These are phyloP conservation scores for Carex parvula DNA, from an alignment of 176 grass and related monocot species.

Conservation along the genomic window DNA sequence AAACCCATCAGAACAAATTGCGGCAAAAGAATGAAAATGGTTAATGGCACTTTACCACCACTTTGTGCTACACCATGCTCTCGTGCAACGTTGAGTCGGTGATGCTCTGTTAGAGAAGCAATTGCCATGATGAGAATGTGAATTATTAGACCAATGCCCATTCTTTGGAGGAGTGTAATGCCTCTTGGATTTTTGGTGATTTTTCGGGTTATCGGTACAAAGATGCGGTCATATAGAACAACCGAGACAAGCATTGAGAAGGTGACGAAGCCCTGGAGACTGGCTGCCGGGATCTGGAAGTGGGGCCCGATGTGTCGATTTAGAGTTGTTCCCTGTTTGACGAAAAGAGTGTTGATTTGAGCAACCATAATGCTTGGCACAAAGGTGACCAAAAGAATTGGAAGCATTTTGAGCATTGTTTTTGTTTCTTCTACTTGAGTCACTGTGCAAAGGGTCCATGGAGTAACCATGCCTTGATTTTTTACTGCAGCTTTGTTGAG, in stretches of 20 bases:
- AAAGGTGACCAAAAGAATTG: conserved; percentile 61
- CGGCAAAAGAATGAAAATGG: conserved; percentile 72
- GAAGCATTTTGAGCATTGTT: conserved; percentile 80
- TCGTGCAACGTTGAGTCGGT: conserved; percentile 42
- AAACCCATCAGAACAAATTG: conserved; percentile 88
- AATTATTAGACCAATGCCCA: conserved; percentile 64
- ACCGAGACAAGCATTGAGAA: conserved; percentile 71
- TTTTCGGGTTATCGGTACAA: conserved; percentile 58
- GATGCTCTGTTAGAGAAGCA: conserved; percentile 59
- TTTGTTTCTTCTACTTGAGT: conserved; percentile 95
- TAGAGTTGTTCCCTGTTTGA: conserved; percentile 88
- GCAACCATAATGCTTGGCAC: conserved; percentile 66
- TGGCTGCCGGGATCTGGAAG: conserved; percentile 77
- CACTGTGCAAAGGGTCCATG: conserved; percentile 81
- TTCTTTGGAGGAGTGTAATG: conserved; percentile 77
- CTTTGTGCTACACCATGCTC: conserved; percentile 51
- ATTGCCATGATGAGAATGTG: conserved; percentile 82
- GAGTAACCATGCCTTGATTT: not conserved
- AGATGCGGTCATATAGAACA: conserved; percentile 69
- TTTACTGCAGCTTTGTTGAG: conserved; percentile 32
- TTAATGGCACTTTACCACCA: conserved; percentile 51
- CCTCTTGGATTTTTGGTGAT: conserved; percentile 65
- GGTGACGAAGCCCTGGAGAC: conserved; percentile 69
- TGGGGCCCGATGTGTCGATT: conserved; percentile 45
- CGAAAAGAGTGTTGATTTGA: conserved; percentile 82